Base-by-base conservation (phyloP, 176 grass and related monocot genomes). In the Alopecurus myosuroides region DNA sequence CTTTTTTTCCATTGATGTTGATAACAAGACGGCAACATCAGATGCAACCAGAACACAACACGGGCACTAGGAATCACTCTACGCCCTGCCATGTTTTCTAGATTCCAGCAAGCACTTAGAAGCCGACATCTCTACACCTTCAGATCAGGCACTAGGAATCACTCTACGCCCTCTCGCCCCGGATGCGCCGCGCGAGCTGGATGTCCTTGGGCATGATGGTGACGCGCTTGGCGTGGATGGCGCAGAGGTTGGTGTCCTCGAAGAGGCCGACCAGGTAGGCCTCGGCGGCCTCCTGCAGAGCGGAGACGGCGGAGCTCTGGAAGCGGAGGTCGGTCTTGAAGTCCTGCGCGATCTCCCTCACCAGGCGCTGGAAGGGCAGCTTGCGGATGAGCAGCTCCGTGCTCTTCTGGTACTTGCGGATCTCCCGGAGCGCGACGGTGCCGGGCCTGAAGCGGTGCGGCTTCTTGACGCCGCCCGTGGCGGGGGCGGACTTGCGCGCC, bases 401-500 rank as follows among this genome's bases (percentile, higher is more conserved):
- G 86, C 89, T 94, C 89, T 94, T 94, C 84, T 94, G 92, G 86
- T 94, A 94, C 86, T 91, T 94, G 86, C 89, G 88, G 70, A 94
- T 94, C 92, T 89, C 92, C 0, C 92, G 74, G 30, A 94, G 92
- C 0, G 92, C 92, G 45, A 94, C 92, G 80, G 92, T 94, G 70
- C 92, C 92, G 0, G 86, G 92, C 23, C 89, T 77, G 86, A 94
- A 94, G 31, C 89, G 92, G 72, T 94, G 92, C 0, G 92, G 92
- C 89, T 91, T 94, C 92, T 94, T 94, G 56, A 91, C 89, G 0
- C 92, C 92, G 39, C 92, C 89, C 22, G 89, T 94, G 1, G 86
- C 92, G 17, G 92, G 92, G 0, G 89, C 89, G 9, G 89, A 91
- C 86, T 91, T 94, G 86, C 89, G 84, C 15, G 89, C 89, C 18